These are phyloP conservation scores for Scolecobasidium constrictum DNA, from an alignment of 2,329 filamentous ascomycete genomes.

Conservation along the genomic window DNA sequence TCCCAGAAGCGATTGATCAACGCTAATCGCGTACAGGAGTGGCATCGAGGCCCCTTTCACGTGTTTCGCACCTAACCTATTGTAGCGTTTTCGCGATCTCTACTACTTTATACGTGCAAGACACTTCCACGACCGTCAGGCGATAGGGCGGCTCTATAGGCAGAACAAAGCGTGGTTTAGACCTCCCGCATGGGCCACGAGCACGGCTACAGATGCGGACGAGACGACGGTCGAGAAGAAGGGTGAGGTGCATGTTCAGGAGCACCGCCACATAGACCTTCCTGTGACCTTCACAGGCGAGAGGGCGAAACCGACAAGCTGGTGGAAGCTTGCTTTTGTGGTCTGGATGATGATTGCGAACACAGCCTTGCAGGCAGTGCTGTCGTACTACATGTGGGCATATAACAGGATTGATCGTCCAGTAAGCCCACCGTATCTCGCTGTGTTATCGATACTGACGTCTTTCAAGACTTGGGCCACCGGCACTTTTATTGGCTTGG, in stretches of 20 bases:
- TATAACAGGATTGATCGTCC: constrained; percentile 64
- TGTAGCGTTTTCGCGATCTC: constrained; percentile 68
- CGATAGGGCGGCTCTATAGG: neutral
- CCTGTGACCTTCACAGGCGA: constrained; percentile 58
- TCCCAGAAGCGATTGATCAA: too few species aligned
- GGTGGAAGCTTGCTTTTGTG: constrained; percentile 72
- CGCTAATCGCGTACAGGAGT: too few species aligned
- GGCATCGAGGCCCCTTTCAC: too few species aligned
- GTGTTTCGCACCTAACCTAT: too few species aligned
- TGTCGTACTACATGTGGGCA: constrained; percentile 76
- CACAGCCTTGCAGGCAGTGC: constrained; percentile 61
- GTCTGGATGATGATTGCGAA: constrained; percentile 72
- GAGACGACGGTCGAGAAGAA: neutral
- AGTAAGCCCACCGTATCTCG: too few species aligned
- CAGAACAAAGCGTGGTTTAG: neutral
- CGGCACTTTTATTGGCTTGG: constrained; percentile 65
- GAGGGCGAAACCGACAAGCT: constrained; percentile 53
- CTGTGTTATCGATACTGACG: too few species aligned
- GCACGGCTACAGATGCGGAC: neutral
- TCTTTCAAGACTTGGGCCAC: constrained; percentile 55
- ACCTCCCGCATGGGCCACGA: neutral
- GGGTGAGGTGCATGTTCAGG: neutral
- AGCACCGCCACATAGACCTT: neutral
- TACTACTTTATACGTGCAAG: constrained; percentile 56
- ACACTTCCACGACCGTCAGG: neutral